Evolutionary conservation across 2,329 filamentous ascomycete species (phyloP).

Genomic region (Penicillium palitans): DNA sequence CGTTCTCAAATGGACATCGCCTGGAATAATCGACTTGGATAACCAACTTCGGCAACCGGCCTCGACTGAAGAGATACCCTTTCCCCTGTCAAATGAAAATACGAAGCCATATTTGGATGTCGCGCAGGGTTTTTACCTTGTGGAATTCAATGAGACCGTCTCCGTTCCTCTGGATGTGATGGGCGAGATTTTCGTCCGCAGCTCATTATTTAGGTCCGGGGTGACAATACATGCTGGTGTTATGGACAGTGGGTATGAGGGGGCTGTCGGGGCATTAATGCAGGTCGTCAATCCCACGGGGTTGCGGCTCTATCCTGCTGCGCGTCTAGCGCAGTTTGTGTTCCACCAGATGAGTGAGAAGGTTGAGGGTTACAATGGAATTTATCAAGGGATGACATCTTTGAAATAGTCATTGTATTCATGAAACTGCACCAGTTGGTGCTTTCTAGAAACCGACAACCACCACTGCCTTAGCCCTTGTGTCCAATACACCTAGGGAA

Average conservation of each 20-base stretch:
- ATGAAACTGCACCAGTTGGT: too few relatives aligned
- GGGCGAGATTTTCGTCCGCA: slow-evolving; percentile 42
- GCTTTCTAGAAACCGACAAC: neutral
- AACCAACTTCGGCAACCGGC: slow-evolving; percentile 31
- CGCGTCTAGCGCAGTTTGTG: slow-evolving; percentile 45
- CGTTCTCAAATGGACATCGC: slow-evolving; percentile 31
- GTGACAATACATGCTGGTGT: slow-evolving; percentile 41
- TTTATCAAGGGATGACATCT: slow-evolving; percentile 35
- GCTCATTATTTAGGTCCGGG: slow-evolving; percentile 45
- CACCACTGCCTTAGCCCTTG: neutral
- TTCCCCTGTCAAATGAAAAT: slow-evolving; percentile 1
- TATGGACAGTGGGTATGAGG: slow-evolving; percentile 47
- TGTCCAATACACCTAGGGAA: neutral
- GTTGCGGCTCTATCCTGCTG: slow-evolving; percentile 35
- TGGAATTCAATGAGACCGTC: slow-evolving; percentile 44
- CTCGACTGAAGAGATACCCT: slow-evolving; percentile 18
- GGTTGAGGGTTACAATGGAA: slow-evolving; percentile 42
- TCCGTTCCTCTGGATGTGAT: slow-evolving; percentile 42
- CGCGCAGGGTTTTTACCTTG: slow-evolving; percentile 34
- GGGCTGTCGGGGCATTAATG: slow-evolving; percentile 43
- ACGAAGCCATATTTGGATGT: slow-evolving; percentile 21
- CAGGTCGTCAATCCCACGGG: slow-evolving; percentile 41
- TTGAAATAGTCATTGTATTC: neutral
- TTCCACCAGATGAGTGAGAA: slow-evolving; percentile 40
- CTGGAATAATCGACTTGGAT: slow-evolving; percentile 33